Evolutionary conservation across 1,284 basidiomycete species (phyloP).

Genomic region (Cryptococcus amylolentus): DNA sequence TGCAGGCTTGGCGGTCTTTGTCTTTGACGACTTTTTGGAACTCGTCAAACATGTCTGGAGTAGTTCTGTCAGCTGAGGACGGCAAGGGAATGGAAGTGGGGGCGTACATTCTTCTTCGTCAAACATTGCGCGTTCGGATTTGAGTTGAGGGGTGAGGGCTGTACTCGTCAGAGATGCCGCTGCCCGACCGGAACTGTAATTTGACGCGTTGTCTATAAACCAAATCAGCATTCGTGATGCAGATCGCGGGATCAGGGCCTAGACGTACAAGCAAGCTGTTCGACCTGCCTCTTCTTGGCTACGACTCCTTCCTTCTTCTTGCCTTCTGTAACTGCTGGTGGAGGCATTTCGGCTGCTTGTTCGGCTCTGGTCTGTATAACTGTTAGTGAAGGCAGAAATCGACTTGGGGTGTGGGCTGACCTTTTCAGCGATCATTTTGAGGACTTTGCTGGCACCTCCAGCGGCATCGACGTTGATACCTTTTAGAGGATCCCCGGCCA

Average conservation of each 20-base stretch:
- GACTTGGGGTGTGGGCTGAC: constrained; percentile 18
- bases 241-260: not conserved
- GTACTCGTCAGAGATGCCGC: constrained; percentile 94
- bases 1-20: constrained; percentile 82
- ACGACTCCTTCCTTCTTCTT: constrained; percentile 45
- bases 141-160: constrained; percentile 73
- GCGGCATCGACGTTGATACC: constrained; percentile 52
- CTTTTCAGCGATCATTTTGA: constrained; percentile 50
- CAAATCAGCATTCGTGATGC: not conserved
- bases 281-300: constrained; percentile 38
- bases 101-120: constrained; percentile 57
- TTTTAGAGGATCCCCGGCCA: constrained; percentile 42
- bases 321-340: constrained; percentile 5
- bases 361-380: constrained; percentile 32
- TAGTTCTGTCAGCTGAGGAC: not conserved
- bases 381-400: not conserved
- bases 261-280: constrained; percentile 40
- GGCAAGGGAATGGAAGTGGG: not conserved
- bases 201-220: constrained; percentile 76
- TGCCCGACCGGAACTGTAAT: constrained; percentile 82
- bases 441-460: constrained; percentile 49
- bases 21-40: constrained; percentile 79
- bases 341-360: constrained; percentile 19
- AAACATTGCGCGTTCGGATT: constrained; percentile 76
- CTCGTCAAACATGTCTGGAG: constrained; percentile 77